phyloP scores from a whole-genome alignment of 352 stramenopile genomes.

The Phytophthora sojae region DNA sequence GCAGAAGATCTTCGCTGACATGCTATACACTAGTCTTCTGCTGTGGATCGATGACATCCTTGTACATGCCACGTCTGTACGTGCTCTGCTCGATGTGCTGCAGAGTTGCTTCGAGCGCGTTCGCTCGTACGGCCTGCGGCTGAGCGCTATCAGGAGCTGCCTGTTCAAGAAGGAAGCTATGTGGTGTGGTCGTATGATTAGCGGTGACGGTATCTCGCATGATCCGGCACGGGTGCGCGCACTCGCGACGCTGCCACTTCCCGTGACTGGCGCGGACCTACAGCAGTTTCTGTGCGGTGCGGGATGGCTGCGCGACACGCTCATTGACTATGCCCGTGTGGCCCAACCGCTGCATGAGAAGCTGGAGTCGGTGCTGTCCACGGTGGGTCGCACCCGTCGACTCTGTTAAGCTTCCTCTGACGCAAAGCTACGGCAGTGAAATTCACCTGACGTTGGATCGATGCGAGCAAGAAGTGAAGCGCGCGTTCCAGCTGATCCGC shows the following conservation, averaged over 20 bases:
- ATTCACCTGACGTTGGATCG: too few relatives aligned
- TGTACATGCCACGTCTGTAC: neutral
- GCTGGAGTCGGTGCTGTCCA: neutral
- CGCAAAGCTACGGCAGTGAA: too few relatives aligned
- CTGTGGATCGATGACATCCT: neutral
- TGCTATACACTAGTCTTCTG: neutral
- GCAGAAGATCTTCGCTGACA: neutral
- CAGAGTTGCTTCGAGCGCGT: neutral
- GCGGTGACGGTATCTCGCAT: neutral
- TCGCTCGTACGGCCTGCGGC: neutral
- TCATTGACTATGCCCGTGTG: neutral
- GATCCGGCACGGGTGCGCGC: neutral
- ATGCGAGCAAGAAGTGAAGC: too few relatives aligned
- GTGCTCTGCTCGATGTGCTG: neutral
- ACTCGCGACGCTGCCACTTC: neutral
- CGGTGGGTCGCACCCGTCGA: neutral
- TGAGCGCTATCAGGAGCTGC: neutral
- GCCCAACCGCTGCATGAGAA: neutral
- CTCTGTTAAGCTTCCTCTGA: too few relatives aligned
- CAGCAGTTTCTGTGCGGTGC: neutral
- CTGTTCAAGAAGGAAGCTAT: neutral
- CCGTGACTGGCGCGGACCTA: neutral
- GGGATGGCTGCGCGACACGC: too few relatives aligned
- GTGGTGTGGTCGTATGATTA: neutral
- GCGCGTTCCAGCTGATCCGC: too few relatives aligned